Conservation (phyloP, 495 filamentous ascomycete species). For the Penicillium mononematosum region DNA sequence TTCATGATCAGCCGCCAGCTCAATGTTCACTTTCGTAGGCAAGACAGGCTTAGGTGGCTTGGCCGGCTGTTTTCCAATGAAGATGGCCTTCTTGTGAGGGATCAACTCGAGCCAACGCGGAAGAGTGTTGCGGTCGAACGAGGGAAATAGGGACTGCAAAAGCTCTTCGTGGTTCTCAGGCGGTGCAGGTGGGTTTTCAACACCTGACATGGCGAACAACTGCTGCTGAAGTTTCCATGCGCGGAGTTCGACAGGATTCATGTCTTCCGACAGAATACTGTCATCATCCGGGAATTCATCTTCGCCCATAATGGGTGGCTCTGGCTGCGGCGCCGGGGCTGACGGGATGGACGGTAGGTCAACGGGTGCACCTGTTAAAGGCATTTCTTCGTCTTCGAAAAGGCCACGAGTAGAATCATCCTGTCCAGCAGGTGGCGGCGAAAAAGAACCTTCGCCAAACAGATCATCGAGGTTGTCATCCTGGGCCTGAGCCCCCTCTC, state of each 20-base stretch:
- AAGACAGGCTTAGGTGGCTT: slow-evolving; percentile 78
- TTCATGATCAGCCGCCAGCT: slow-evolving; percentile 77
- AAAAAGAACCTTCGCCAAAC: slow-evolving; percentile 52
- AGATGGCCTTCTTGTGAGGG: slow-evolving; percentile 68
- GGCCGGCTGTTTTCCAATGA: slow-evolving; percentile 62
- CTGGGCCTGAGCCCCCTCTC: slow-evolving; percentile 29
- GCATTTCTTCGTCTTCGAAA: slow-evolving; percentile 38
- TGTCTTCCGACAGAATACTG: slow-evolving; percentile 38
- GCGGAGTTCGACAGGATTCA: slow-evolving; percentile 45
- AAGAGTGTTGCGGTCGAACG: slow-evolving; percentile 62
- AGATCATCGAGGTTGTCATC: slow-evolving; percentile 52
- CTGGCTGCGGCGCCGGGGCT: slow-evolving; percentile 29
- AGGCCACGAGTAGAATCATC: slow-evolving; percentile 42
- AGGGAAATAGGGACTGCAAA: slow-evolving; percentile 66
- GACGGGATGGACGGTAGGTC: slow-evolving; percentile 27
- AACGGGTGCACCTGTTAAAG: slow-evolving; percentile 26
- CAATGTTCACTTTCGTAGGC: slow-evolving; percentile 82
- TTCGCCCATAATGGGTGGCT: slow-evolving; percentile 35
- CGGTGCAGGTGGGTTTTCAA: slow-evolving; percentile 51
- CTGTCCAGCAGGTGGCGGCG: slow-evolving; percentile 39
- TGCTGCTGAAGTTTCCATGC: slow-evolving; percentile 53
- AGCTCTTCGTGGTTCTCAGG: slow-evolving; percentile 66
- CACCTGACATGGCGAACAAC: slow-evolving; percentile 52
- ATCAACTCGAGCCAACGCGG: slow-evolving; percentile 72
- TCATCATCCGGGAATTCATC: slow-evolving; percentile 38